These are phyloP conservation scores for Thalassiosira profunda DNA, from an alignment of 108 stramenopile species.

Conservation along the genomic window DNA sequence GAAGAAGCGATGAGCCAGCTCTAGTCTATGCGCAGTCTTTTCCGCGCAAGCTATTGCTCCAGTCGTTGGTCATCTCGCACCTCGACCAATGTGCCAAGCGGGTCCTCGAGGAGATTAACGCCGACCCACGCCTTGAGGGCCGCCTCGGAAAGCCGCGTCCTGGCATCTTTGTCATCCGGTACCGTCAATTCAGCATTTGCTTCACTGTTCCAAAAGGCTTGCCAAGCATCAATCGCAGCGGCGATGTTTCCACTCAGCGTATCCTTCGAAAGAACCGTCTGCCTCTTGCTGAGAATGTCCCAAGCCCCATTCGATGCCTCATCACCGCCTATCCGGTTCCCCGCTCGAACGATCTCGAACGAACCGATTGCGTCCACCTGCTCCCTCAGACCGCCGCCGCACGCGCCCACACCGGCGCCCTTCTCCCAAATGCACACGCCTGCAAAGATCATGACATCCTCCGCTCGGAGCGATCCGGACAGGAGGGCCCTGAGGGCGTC, in stretches of 20 bases:
- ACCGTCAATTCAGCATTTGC: background rate
- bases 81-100: conserved; percentile 20
- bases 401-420: conserved; percentile 19
- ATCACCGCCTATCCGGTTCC: background rate
- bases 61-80: too few relatives aligned
- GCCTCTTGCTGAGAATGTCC: conserved; percentile 23
- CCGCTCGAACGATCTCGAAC: conserved; percentile 13
- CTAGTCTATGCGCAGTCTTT: too few relatives aligned
- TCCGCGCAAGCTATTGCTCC: too few relatives aligned
- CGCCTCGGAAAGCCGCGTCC: conserved; percentile 9
- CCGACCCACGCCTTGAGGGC: conserved; percentile 33
- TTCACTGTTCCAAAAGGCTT: background rate
- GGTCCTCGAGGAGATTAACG: conserved; percentile 23
- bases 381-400: conserved; percentile 30
- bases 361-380: conserved; percentile 29
- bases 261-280: conserved; percentile 20
- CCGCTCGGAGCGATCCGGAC: conserved; percentile 9
- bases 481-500: conserved; percentile 28
- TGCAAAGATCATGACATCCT: conserved; percentile 34
- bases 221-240: conserved; percentile 27
- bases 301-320: conserved; percentile 6
- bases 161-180: conserved; percentile 4
- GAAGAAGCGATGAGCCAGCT: too few relatives aligned
- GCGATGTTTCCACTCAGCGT: conserved; percentile 26
- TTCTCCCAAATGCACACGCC: conserved; percentile 49